Conservation (phyloP, 2,329 filamentous ascomycete genomes). For the Rutstroemia sp. region DNA sequence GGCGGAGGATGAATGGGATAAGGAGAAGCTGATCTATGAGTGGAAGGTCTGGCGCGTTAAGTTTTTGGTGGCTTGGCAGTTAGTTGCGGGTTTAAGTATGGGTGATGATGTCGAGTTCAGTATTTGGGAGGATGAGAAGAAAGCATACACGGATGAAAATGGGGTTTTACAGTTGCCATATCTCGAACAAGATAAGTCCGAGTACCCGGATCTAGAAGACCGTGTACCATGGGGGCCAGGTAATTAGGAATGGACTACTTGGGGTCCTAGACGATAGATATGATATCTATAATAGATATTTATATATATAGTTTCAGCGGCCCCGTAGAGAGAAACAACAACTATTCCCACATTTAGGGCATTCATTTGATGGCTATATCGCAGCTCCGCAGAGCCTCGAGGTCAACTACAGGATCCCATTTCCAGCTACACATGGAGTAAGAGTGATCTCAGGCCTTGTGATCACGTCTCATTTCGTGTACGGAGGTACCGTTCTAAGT, state of each 20-base stretch:
- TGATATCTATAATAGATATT: too few relatives aligned
- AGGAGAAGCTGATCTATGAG: not conserved
- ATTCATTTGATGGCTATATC: too few relatives aligned
- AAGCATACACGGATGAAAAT: not conserved
- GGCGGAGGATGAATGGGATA: not conserved
- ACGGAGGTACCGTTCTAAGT: too few relatives aligned
- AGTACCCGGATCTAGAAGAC: not conserved
- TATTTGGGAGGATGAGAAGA: not conserved
- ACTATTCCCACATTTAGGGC: too few relatives aligned
- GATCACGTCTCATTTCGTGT: too few relatives aligned
- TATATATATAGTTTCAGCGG: too few relatives aligned
- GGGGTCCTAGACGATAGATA: too few relatives aligned
- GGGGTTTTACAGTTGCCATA: not conserved
- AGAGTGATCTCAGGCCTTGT: too few relatives aligned
- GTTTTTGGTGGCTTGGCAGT: not conserved
- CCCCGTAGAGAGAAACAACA: too few relatives aligned
- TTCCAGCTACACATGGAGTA: too few relatives aligned
- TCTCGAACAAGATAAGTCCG: not conserved
- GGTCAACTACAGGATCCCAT: too few relatives aligned
- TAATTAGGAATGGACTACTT: not conserved
- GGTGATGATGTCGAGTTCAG: not conserved
- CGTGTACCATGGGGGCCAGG: not conserved
- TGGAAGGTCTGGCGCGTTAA: slow-evolving; percentile 1
- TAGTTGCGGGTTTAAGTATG: not conserved
- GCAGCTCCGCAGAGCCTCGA: too few relatives aligned